A percentile compares a stretch with the other conserved stretches of the same genome.
Conservation (phyloP, 331 rosid species). For the Pyrus hybrid region DNA sequence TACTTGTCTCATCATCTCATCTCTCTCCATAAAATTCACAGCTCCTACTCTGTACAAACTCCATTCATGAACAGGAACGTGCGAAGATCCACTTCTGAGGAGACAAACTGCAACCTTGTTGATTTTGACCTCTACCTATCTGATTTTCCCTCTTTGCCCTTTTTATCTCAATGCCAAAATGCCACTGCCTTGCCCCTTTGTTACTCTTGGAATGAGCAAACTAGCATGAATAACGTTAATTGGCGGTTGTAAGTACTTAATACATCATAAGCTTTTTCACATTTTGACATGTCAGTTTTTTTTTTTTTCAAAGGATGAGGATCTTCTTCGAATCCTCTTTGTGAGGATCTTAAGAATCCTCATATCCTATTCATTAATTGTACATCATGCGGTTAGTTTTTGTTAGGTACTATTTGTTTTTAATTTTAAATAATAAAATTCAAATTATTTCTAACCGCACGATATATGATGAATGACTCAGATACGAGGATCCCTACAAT, state of each 20-base stretch:
- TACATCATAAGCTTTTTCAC: too few species aligned
- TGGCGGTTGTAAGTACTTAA: too few species aligned
- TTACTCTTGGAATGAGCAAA: too few species aligned
- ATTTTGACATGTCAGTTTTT: too few species aligned
- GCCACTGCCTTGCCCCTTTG: conserved; percentile 1
- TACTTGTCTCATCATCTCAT: background rate
- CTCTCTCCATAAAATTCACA: background rate
- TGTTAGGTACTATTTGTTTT: too few species aligned
- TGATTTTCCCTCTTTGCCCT: conserved; percentile 28
- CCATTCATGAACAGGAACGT: conserved; percentile 47
- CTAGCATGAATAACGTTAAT: too few species aligned
- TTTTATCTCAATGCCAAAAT: background rate
- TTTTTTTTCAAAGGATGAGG: too few species aligned
- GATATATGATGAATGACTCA: too few species aligned
- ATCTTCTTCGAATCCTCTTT: too few species aligned
- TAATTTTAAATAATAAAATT: too few species aligned
- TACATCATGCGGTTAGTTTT: too few species aligned
- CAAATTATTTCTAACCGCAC: rapidly evolving
- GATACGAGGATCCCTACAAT: too few species aligned
- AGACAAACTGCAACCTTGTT: conserved; percentile 57
- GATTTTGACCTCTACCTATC: background rate
- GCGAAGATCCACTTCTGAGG: conserved; percentile 81
- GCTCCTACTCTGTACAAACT: background rate
- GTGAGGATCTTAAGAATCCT: rapidly evolving
- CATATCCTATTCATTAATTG: rapidly evolving